A percentile compares a stretch with the other conserved stretches of the same genome.
phyloP scores from a whole-genome alignment of 2,329 filamentous ascomycete genomes.

The Pochonia chlamydosporia region DNA sequence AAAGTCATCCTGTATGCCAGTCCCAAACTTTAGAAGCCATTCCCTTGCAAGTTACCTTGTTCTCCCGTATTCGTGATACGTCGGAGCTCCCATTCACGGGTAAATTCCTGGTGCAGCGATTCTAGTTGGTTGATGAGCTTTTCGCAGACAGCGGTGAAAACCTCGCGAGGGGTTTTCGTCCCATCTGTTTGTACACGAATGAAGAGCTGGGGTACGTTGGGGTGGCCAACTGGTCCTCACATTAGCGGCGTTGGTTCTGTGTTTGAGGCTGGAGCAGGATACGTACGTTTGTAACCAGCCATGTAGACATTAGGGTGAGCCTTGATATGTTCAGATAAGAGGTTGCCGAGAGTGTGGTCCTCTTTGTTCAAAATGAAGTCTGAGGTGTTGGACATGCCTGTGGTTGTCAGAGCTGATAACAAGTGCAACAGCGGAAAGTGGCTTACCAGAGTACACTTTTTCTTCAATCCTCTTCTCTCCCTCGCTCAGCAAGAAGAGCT shows the following conservation, averaged over 20 bases:
- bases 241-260: no score
- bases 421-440: not conserved
- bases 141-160: conserved; percentile 73
- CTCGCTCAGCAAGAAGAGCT: conserved; percentile 81
- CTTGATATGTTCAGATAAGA: conserved; percentile 80
- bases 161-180: conserved; percentile 79
- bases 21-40: conserved; percentile 24
- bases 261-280: conserved; percentile 23
- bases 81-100: conserved; percentile 82
- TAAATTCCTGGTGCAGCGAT: conserved; percentile 79
- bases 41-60: conserved; percentile 38
- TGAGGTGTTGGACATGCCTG: conserved; percentile 83
- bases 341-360: conserved; percentile 91
- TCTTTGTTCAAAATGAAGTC: conserved; percentile 96
- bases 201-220: conserved; percentile 55
- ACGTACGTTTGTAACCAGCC: conserved; percentile 80
- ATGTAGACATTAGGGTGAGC: conserved; percentile 80
- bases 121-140: conserved; percentile 77
- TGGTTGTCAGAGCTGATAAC: not conserved
- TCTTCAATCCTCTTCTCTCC: conserved; percentile 93
- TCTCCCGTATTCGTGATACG: conserved; percentile 72
- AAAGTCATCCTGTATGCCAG: not conserved
- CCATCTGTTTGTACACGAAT: conserved; percentile 92
- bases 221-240: conserved; percentile 54
- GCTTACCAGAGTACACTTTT: conserved; percentile 80